Evolutionary conservation across 2,329 filamentous ascomycete species (phyloP), one percentile per base, ranked within the genome.

Genomic region (Pseudocercospora musae): DNA sequence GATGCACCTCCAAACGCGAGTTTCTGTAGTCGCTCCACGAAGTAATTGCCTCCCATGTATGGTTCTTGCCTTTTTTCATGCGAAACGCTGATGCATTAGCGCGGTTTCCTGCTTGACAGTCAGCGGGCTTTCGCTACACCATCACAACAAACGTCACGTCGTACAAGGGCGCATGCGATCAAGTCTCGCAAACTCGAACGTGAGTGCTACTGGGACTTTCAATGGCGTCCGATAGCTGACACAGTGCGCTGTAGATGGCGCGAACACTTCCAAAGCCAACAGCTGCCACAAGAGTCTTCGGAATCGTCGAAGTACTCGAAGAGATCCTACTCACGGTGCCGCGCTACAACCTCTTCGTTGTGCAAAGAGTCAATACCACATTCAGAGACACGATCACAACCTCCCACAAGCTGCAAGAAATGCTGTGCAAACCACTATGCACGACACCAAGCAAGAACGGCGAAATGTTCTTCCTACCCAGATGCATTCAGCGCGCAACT

Each of bases 291-390:
- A 62, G 49, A 9, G 65, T 67, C 7, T 62, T 67, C 31, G 57
- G 55, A 25, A 63, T 66, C 1, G 62, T 65, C n/a, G 66, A 68
- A 60, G 48, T 68, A 27, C 60, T 66, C 33, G 66, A 68, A 29
- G 53, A 59, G 21, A 65, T 68, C 15, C 59, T 68, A 2, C 59
- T 29, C 62, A 68, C 18, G 53, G 65, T 29, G 60, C 62, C 23
- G 64, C 65, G 65, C 62, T 50, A n/a, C 62, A 62, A 40, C n/a
- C 61, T 67, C 29, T 68, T 68, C 55, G 57, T 57, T 40, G 55
- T 68, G 9, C 65, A 67, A 23, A 48, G 66, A 44, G 65, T 67
- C 59, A 67, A 61, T 55, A 63, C 59, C 52, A 63, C 58, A 7
- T 65, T 68, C 31, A 63, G 62, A 18, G 52, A 57, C 23, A 59